Conservation (phyloP, 2,329 filamentous ascomycete genomes). For the Aspergillus pseudoterreus region DNA sequence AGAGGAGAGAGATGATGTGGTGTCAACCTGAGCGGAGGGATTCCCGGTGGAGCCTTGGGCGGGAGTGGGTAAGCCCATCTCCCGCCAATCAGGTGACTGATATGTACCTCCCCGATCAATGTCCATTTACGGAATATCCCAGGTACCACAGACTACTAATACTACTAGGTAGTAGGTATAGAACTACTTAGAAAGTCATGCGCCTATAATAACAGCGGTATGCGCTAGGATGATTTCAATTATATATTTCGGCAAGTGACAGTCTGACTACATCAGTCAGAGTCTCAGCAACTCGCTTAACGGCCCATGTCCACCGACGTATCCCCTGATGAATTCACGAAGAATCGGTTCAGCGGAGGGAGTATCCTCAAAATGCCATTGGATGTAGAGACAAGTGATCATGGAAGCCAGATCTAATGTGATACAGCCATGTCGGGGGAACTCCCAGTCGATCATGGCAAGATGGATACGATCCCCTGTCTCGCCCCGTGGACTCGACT, state of each 20-base stretch:
- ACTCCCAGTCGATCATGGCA: not conserved
- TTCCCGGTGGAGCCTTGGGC: not conserved
- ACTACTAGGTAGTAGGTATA: too few relatives aligned
- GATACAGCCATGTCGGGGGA: not conserved
- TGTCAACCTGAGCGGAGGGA: not conserved
- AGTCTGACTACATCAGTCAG: too few relatives aligned
- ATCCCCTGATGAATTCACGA: not conserved
- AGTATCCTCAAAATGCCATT: not conserved
- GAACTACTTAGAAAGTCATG: too few relatives aligned
- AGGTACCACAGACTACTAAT: too few relatives aligned
- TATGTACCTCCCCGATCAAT: too few relatives aligned
- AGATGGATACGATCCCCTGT: not conserved
- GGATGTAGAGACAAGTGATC: not conserved
- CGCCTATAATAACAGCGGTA: too few relatives aligned
- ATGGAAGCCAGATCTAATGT: not conserved
- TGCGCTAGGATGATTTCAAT: too few relatives aligned
- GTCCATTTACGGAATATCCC: too few relatives aligned
- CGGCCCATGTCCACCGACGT: not conserved
- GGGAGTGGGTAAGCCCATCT: too few relatives aligned
- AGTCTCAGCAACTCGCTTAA: not conserved
- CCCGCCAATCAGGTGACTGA: too few relatives aligned
- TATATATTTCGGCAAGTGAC: too few relatives aligned
- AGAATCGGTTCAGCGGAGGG: not conserved
- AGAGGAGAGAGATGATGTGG: not conserved
- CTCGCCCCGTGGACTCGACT: not conserved